Evolutionary conservation across 257 asterid genomes (phyloP), one percentile per base, ranked within the genome.

Genomic region (Petrea volubilis): DNA sequence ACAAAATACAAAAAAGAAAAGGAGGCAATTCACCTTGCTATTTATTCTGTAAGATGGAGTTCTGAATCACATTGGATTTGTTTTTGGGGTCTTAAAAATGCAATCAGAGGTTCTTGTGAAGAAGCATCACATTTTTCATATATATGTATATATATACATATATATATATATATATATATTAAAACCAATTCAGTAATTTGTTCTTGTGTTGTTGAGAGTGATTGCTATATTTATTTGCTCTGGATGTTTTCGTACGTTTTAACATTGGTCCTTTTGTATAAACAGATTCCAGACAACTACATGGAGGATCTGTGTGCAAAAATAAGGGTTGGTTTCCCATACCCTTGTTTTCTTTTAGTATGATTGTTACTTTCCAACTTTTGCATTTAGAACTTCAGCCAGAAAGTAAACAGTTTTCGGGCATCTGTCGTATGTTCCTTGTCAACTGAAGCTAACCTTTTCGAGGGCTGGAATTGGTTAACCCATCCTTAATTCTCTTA

Each of bases 261-360:
- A 68, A 49, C 74, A 59, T 74, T 10, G 43, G 64, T 65, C 23
- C 56, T 73, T 71, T 57, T 71, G 61, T 73, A 4, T 28, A 17
- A 69, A 66, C 95, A 94, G 96, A 82, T 79, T 70, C 64, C 88
- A 10, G 95, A 87, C 78, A 87, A 82, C 82, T 77, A 84, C 81
- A 85, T 84, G 90, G 96, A 88, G 81, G 96, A 86, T 77, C 88
- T 86, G 38, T 88, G 92, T 77, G 78, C 88, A 36, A 80, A 82
- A 65, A 86, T 94, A 20, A 91, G 77, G 98, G 98, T 93, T 71
- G 68, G 79, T 77, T 72, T 46, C 64, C 29, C 25, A 6, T 28
- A 18, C 69, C 60, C 21, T 60, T 41, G 23, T 25, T 67, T 15
- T 62, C 33, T 36, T n/a, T 60, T 36, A 2, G 52, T 10, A 25